Evolutionary conservation across 495 filamentous ascomycete genomes (phyloP).

Genomic region (Penicillium crystallinum): DNA sequence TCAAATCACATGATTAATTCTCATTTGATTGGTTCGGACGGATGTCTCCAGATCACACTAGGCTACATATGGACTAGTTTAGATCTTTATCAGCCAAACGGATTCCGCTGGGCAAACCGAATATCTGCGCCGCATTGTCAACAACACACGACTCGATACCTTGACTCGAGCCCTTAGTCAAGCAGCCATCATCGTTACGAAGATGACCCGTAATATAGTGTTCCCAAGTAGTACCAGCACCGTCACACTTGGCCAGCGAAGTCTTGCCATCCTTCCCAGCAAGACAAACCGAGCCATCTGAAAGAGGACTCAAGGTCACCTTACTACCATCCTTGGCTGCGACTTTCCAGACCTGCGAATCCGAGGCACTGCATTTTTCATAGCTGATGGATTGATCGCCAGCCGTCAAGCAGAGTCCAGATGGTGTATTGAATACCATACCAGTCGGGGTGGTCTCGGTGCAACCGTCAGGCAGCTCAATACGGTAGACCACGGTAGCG

Average conservation of each 20-base stretch:
- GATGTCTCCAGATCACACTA: not conserved
- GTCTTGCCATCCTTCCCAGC: not conserved
- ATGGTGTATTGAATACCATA: slow-evolving; percentile 31
- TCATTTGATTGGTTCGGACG: not conserved
- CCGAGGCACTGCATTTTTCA: slow-evolving; percentile 17
- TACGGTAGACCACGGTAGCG: slow-evolving; percentile 24
- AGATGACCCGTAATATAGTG: slow-evolving; percentile 26
- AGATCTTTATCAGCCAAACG: slow-evolving; percentile 3
- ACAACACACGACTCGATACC: slow-evolving; percentile 13
- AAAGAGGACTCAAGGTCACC: slow-evolving; percentile 20
- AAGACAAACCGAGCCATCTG: slow-evolving; percentile 19
- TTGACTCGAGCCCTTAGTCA: slow-evolving; percentile 17
- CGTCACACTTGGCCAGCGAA: slow-evolving; percentile 14
- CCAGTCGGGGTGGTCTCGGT: slow-evolving; percentile 23
- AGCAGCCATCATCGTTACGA: slow-evolving; percentile 17
- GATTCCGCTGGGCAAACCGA: slow-evolving; percentile 30
- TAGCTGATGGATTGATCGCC: slow-evolving; percentile 10
- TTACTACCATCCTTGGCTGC: slow-evolving; percentile 11
- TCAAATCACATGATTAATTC: not conserved
- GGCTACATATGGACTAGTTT: not conserved
- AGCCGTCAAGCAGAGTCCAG: slow-evolving; percentile 28
- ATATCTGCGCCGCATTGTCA: slow-evolving; percentile 22
- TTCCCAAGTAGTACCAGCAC: slow-evolving; percentile 17
- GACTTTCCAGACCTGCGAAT: slow-evolving; percentile 28
- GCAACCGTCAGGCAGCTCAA: slow-evolving; percentile 15